Base-by-base conservation (phyloP, 139 green algal genomes). In the Auxenochlorella protothecoides region DNA sequence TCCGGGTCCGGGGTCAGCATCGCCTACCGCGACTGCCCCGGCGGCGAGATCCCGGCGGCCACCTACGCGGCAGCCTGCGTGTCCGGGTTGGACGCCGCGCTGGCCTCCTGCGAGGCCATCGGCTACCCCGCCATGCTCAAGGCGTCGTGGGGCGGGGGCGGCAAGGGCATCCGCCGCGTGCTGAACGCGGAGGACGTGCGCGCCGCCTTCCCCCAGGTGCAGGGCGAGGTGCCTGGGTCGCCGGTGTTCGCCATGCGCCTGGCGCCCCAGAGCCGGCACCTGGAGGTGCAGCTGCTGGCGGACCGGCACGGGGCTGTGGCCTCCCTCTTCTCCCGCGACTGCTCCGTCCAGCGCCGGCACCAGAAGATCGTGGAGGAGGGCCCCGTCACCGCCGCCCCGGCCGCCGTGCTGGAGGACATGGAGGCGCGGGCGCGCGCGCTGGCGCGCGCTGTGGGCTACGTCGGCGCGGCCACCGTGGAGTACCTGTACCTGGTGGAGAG, bases 281-380 rank as follows among this genome's bases (percentile, higher is more conserved):
- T 98, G 72, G 93, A 98, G 83, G 94, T 98, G 75, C 94, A 98
- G 88, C 89, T 98, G 73, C 77, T 98, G 66, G 88, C 80, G 13
- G 94, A 98, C 78, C 79, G 61, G 63, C 74, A 96, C 73, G 92
- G 93, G 70, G 92, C 93, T 69, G 93, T 97, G 27, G 85, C 72
- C 4, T 93, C 87, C 9, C 74, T 99, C 13, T 93, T 91, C 79
- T 89, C 77, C 16, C 82, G 94, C 56, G 94, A 99, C 87, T 99
- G 94, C 88, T 89, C 73, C 57, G 86, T 98, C 63, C 94, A 99
- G 84, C 84, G 94, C 9, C 84, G 94, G 3, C 94, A 99, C 82
- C 94, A 99, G 82, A 99, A 99, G 85, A 97, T 98, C 72, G 84
- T 98, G 51, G 93, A 98, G 78, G 93, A 98, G 75, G 93, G 93